A percentile compares a stretch with the other conserved stretches of the same genome.
Conservation (phyloP, 140 eudicot species). For the Erigeron philadelphicus region DNA sequence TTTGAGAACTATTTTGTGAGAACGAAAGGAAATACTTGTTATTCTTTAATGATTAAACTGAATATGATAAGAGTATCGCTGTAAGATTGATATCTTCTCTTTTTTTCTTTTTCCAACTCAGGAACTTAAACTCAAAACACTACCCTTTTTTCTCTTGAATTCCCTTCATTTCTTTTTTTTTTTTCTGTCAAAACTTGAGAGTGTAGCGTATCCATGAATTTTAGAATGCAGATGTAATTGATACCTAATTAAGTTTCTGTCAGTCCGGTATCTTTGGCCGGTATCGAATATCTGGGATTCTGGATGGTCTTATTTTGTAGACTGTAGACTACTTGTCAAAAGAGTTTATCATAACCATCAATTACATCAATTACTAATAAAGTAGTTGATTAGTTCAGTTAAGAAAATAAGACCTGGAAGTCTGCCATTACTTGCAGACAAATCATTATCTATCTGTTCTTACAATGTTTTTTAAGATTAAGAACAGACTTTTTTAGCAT, state of each 20-base stretch:
- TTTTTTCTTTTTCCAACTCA: no score
- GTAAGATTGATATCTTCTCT: no score
- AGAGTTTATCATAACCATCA: not conserved
- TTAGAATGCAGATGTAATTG: not conserved
- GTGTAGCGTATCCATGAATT: not conserved
- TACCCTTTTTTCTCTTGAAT: no score
- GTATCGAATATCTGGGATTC: conserved; percentile 5
- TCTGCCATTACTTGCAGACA: not conserved
- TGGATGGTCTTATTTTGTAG: not conserved
- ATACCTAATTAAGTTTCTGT: conserved; percentile 4
- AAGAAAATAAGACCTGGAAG: not conserved
- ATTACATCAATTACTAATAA: no score
- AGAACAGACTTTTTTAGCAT: not conserved
- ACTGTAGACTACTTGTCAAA: not conserved
- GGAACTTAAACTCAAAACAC: no score
- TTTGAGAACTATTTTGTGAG: not conserved
- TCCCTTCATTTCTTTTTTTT: no score
- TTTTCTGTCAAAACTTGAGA: no score
- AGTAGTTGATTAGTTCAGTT: not conserved
- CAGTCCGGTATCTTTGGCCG: not conserved
- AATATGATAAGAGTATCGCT: no score
- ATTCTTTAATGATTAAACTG: no score
- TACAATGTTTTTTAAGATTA: not conserved
- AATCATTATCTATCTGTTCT: not conserved
- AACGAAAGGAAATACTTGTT: not conserved